Evolutionary conservation across 805 yeast genomes (phyloP), one percentile per base, ranked within the genome.

Genomic region (Kodamaea hsintzibuensis): DNA sequence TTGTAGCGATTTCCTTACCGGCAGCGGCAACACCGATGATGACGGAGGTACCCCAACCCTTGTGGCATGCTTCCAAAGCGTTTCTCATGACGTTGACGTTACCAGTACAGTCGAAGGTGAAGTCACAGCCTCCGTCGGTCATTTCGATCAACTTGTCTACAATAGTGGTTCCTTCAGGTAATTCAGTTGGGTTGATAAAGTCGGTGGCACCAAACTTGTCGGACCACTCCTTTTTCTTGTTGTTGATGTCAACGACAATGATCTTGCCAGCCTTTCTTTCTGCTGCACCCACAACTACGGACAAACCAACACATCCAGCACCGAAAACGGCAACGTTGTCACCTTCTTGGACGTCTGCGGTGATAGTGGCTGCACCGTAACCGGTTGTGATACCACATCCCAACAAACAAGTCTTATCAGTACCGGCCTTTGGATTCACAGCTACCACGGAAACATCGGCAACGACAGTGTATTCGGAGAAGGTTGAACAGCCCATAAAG

Each of bases 321-420:
- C 99, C 99, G 68, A 96, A 95, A 42, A 95, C 89, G 46, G 97
- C 99, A 58, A 95, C 91, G 56, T 88, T 89, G 69, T 93, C 98
- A 62, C 97, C 98, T 69, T 83, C 80, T 68, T 88, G 85, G 55
- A 96, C 93, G 63, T 89, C 81, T 56, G 98, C 98, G 50, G 97
- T 90, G 77, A 89, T 89, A 63, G 89, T 82, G 52, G 98, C 99
- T 50, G 98, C 97, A 73, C 99, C 99, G 69, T 89, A 89, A 60
- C 99, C 99, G 51, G 99, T 95, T 52, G 99, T 95, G 66, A 95
- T 89, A 79, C 99, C 99, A 73, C 99, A 95, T 50, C 99, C 99
- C 64, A 96, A 82, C 71, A 96, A 76, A 78, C 98, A 91, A 40
- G 92, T 88, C 68, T 87, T 84, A 67, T 90, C 96, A 70, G 85